Conservation (phyloP, 805 yeast species). For the Grigorovia humatica region DNA sequence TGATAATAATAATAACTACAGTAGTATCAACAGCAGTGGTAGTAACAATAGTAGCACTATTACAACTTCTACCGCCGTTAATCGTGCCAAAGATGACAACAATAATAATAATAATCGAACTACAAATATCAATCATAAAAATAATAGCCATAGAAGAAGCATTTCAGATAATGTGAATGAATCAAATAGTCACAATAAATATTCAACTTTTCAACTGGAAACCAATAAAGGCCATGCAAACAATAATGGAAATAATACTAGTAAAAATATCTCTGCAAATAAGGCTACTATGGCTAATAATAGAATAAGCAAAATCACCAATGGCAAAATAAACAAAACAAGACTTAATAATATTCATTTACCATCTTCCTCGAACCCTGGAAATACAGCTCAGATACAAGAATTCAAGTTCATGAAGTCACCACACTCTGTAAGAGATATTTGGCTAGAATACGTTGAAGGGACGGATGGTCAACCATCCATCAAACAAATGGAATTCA, state of each 20-base stretch:
- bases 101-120: too few species aligned
- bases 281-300: neutral
- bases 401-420: constrained; percentile 32
- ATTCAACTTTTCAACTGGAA: neutral
- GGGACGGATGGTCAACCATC: constrained; percentile 46
- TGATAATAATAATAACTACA: too few species aligned
- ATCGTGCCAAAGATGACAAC: neutral
- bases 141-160: neutral
- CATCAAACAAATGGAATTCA: constrained; percentile 37
- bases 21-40: neutral
- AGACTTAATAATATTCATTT: neutral
- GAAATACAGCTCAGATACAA: neutral
- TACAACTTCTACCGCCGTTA: too few species aligned
- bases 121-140: too few species aligned
- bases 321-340: neutral
- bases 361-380: neutral
- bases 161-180: neutral
- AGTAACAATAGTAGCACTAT: neutral
- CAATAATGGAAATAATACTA: neutral
- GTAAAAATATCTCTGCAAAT: neutral
- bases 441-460: constrained; percentile 48
- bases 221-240: neutral
- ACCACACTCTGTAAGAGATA: constrained; percentile 38
- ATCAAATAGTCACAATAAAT: neutral
- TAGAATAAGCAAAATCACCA: neutral